phyloP scores from a whole-genome alignment of 441 rosid genomes.

The Corymbia citriodora region DNA sequence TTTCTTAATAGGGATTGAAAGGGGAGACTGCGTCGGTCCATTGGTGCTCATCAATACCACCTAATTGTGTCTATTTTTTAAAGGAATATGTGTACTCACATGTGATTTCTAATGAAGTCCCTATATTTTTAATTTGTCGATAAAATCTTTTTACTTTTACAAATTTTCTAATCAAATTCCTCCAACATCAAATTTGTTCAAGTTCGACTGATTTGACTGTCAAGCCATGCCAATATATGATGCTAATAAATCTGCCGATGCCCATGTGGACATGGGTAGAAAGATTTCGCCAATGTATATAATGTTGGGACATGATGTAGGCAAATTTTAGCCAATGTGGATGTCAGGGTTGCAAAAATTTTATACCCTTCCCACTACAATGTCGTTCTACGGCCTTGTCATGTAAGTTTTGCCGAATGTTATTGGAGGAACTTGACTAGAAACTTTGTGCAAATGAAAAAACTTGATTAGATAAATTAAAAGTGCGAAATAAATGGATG shows the following conservation, averaged over 20 bases:
- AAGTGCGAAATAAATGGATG: background rate
- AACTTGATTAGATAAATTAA: background rate
- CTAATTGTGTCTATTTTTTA: background rate
- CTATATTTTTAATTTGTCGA: background rate
- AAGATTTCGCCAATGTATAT: background rate
- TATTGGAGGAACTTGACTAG: background rate
- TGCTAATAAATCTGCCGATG: background rate
- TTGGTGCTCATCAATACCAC: background rate
- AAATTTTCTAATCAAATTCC: background rate
- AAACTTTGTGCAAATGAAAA: background rate
- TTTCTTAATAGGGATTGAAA: background rate
- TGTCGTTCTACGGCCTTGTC: background rate
- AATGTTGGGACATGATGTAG: background rate
- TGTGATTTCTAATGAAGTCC: background rate
- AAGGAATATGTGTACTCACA: background rate
- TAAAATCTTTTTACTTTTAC: background rate
- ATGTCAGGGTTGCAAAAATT: background rate
- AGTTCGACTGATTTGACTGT: rapidly evolving
- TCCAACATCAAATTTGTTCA: background rate
- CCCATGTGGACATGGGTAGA: background rate
- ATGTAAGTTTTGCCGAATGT: background rate
- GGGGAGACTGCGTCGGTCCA: rapidly evolving
- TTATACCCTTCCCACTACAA: background rate
- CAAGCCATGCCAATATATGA: background rate
- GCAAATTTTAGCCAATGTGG: background rate